Conservation (phyloP, 164 flowering plant genomes). For the Vitis vinifera region ASM3070453v1 NC_081816.1:8735501-8736000, state of each 20-base stretch:
- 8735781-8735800: constrained; percentile 16
- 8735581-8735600: too few species aligned
- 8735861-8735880: constrained; percentile 15
- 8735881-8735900: constrained; percentile 8
- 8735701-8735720: constrained; percentile 20
- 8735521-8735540: constrained; percentile 21
- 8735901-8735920: constrained; percentile 23
- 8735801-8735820: background rate
- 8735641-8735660: too few species aligned
- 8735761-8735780: constrained; percentile 14
- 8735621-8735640: too few species aligned
- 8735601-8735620: too few species aligned
- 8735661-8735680: constrained; percentile 5
- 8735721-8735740: constrained; percentile 23
- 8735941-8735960: constrained; percentile 27
- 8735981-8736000: too few species aligned
- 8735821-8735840: too few species aligned
- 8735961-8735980: constrained; percentile 25
- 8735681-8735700: constrained; percentile 5
- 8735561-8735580: too few species aligned
- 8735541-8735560: constrained; percentile 32
- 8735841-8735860: too few species aligned
- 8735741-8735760: constrained; percentile 25
- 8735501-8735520: constrained; percentile 19
- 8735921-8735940: constrained; percentile 13